Base-by-base conservation (phyloP, 1,284 basidiomycete genomes). In the Singerocomus rubriflavus region DNA sequence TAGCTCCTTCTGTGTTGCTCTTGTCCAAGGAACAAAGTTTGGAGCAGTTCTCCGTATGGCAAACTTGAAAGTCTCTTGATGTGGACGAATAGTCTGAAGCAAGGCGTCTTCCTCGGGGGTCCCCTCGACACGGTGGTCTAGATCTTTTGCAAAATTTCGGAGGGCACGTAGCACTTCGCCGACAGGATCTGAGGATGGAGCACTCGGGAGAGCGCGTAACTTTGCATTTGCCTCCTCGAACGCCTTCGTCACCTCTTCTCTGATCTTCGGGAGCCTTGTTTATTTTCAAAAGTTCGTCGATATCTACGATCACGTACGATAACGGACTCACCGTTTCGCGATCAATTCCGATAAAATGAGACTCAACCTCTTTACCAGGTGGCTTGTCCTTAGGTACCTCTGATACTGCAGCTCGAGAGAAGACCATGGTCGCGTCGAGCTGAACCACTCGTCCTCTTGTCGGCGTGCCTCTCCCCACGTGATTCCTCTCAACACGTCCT, bases 361-460 rank as follows among this genome's bases (percentile, higher is more conserved):
- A 43, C 82, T 81, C 25, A 88, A 62, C 5, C 78, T 71, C 17
- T 76, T 74, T 0, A 81, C 79, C 0, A 90, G 69, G 43, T 76
- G 78, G 4, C 57, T 57, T 0, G 84, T 86, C 0, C 84, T 71
- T 0, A 88, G 63, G 41, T 78, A 79, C 17, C 70, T 71, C 46
- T 79, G 76, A 50, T 78, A 75, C 3, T 71, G 66, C 0, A 63
- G 33, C 16, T 80, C 78, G 0, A 88, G 67, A 0, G 71, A 67
- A 1, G 67, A 71, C 87, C 87, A 91, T 0, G 82, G 82, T 0
- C 70, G 53, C 0, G 65, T 78, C 6, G 69, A 69, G 44, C 76
- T 65, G 67, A 93, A 91, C 69, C 84, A 94, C 25, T 81, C 70
- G 49, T 78, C 73, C 68, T 93, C 89, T 57, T 74, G 65, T 14